Conservation (phyloP, 345 rosid species). For the Crucihimalaya himalaica region DNA sequence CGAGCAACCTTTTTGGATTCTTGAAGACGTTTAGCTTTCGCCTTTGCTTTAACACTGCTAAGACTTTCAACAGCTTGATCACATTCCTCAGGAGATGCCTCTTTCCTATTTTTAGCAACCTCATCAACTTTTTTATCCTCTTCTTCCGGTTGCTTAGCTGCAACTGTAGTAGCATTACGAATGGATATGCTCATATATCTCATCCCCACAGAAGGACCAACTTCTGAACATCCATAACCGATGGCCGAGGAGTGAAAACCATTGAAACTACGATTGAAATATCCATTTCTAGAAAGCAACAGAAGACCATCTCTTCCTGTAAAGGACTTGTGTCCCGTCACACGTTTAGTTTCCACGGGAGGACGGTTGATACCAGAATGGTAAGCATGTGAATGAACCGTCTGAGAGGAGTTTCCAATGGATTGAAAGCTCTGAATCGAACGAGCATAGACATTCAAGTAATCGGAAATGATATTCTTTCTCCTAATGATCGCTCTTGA, state of each 20-base stretch:
- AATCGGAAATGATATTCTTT: slow-evolving; percentile 50
- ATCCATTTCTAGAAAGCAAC: slow-evolving; percentile 32
- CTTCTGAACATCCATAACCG: slow-evolving; percentile 38
- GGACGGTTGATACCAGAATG: slow-evolving; percentile 29
- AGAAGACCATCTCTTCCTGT: slow-evolving; percentile 36
- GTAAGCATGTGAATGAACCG: slow-evolving; percentile 37
- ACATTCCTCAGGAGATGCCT: slow-evolving; percentile 76
- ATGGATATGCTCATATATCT: slow-evolving; percentile 40
- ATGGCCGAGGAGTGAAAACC: slow-evolving; percentile 33
- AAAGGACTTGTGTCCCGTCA: slow-evolving; percentile 23
- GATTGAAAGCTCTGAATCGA: slow-evolving; percentile 48
- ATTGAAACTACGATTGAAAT: slow-evolving; percentile 32
- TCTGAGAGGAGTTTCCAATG: slow-evolving; percentile 36
- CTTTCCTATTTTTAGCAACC: slow-evolving; percentile 52
- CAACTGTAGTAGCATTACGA: slow-evolving; percentile 61
- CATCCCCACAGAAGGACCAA: slow-evolving; percentile 38
- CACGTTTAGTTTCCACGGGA: slow-evolving; percentile 19
- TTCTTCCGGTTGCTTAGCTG: slow-evolving; percentile 64
- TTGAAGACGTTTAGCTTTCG: slow-evolving; percentile 59
- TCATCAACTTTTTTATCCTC: slow-evolving; percentile 55
- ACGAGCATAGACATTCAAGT: slow-evolving; percentile 45
- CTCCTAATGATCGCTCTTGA: slow-evolving; percentile 70
- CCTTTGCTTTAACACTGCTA: slow-evolving; percentile 66
- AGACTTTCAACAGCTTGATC: slow-evolving; percentile 76
- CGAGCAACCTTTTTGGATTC: slow-evolving; percentile 51